Evolutionary conservation across 441 rosid genomes (phyloP).

Genomic region (Gossypium gossypioides): DNA sequence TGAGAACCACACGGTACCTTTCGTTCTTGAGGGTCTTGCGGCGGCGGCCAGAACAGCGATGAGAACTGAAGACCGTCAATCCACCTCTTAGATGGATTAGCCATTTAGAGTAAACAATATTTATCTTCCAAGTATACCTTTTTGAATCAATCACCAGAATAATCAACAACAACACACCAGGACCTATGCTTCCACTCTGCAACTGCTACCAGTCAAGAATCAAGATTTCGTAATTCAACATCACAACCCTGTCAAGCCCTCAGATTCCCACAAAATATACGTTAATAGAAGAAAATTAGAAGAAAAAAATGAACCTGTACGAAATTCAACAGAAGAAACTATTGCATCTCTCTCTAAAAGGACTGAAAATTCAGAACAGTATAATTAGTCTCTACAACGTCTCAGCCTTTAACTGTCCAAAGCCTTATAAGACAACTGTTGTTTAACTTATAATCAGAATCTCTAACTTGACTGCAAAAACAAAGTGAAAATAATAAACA

Average conservation of each 20-base stretch:
- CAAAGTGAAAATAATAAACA: neutral
- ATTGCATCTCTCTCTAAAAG: constrained; percentile 16
- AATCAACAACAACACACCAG: constrained; percentile 2
- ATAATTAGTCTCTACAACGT: neutral
- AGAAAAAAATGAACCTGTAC: neutral
- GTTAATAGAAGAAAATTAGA: constrained; percentile 4
- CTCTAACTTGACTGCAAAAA: neutral
- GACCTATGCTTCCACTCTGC: constrained; percentile 13
- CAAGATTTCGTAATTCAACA: constrained; percentile 47
- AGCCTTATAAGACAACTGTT: constrained; percentile 5
- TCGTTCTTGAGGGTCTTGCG: constrained; percentile 64
- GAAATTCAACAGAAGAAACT: constrained; percentile 6
- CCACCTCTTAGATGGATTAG: constrained; percentile 78
- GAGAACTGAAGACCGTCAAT: constrained; percentile 86
- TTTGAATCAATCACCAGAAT: neutral
- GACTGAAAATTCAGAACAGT: neutral
- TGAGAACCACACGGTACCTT: constrained; percentile 35
- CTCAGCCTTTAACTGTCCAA: constrained; percentile 9
- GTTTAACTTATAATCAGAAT: neutral
- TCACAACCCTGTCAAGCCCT: constrained; percentile 21
- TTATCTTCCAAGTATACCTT: constrained; percentile 10
- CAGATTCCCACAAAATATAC: constrained; percentile 12
- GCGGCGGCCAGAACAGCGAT: constrained; percentile 84
- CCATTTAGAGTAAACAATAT: constrained; percentile 31
- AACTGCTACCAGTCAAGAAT: constrained; percentile 47